Evolutionary conservation across 495 filamentous ascomycete genomes (phyloP).

Genomic region (Trichoderma reesei): DNA sequence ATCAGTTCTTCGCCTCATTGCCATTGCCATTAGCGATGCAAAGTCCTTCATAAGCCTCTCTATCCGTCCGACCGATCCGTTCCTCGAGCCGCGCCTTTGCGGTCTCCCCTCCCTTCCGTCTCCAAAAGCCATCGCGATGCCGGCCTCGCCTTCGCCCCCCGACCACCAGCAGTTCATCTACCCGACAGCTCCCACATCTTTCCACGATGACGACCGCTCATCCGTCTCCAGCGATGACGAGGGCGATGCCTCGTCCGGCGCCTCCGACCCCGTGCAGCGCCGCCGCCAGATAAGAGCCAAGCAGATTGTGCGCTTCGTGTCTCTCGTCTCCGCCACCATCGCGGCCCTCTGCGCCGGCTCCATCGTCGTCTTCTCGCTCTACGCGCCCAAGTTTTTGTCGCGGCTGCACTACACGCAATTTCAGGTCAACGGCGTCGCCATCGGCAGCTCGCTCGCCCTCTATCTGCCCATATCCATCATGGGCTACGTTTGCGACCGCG

Average conservation of each 20-base stretch:
- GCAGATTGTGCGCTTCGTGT: constrained; percentile 24
- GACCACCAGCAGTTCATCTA: constrained; percentile 6
- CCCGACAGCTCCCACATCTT: constrained; percentile 11
- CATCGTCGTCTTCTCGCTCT: constrained; percentile 81
- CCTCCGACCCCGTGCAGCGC: constrained; percentile 18
- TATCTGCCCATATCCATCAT: constrained; percentile 85
- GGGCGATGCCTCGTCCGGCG: constrained; percentile 27
- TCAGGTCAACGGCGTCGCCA: constrained; percentile 81
- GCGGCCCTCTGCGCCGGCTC: constrained; percentile 67
- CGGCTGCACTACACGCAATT: constrained; percentile 78
- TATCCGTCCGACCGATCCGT: neutral
- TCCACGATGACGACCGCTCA: constrained; percentile 15
- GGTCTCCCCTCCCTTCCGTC: neutral
- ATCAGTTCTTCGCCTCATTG: too few species aligned
- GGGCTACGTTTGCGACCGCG: constrained; percentile 82
- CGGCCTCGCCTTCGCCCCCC: constrained; percentile 3
- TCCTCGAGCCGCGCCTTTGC: neutral
- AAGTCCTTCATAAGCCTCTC: neutral
- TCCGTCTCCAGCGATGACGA: constrained; percentile 20
- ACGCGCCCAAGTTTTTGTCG: constrained; percentile 77
- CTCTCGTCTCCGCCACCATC: constrained; percentile 32
- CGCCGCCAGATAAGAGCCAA: constrained; percentile 14
- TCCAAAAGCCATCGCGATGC: neutral
- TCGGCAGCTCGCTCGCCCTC: constrained; percentile 72
- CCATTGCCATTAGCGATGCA: neutral